These are phyloP conservation scores for Trichocladium antarcticum DNA, from an alignment of 495 filamentous ascomycete genomes.

Conservation along the genomic window DNA sequence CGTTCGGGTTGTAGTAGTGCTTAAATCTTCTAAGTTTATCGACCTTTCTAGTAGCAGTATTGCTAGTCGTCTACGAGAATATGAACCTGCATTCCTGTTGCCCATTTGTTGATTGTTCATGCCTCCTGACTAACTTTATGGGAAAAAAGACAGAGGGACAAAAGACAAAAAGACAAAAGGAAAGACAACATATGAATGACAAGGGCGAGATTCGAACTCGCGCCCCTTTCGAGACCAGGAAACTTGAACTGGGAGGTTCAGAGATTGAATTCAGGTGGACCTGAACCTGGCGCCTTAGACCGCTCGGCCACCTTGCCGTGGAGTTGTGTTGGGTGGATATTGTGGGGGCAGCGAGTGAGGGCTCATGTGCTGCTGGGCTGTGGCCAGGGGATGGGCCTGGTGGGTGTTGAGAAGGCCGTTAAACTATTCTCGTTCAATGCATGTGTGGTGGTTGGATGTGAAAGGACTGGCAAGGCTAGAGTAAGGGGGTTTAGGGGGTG, in stretches of 20 bases:
- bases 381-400: background rate
- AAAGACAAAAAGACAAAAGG: background rate
- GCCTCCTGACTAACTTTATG: too few species aligned
- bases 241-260: background rate
- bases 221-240: slow-evolving; percentile 14
- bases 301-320: slow-evolving; percentile 15
- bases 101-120: too few species aligned
- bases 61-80: too few species aligned
- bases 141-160: background rate
- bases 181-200: background rate
- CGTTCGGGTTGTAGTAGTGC: too few species aligned
- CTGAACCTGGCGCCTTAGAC: slow-evolving; percentile 18
- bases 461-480: too few species aligned
- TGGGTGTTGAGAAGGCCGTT: too few species aligned
- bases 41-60: too few species aligned
- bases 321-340: background rate
- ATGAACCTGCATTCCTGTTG: too few species aligned
- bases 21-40: too few species aligned
- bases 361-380: background rate
- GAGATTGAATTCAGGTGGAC: slow-evolving; percentile 10
- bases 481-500: too few species aligned
- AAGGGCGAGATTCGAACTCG: slow-evolving; percentile 15
- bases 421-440: too few species aligned
- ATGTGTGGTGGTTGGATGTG: too few species aligned
- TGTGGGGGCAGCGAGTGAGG: slow-evolving; percentile 1